A percentile compares a stretch with the other conserved stretches of the same genome.
Evolutionary conservation across 2,329 filamentous ascomycete genomes (phyloP).

Genomic region (Canariomyces notabilis): DNA sequence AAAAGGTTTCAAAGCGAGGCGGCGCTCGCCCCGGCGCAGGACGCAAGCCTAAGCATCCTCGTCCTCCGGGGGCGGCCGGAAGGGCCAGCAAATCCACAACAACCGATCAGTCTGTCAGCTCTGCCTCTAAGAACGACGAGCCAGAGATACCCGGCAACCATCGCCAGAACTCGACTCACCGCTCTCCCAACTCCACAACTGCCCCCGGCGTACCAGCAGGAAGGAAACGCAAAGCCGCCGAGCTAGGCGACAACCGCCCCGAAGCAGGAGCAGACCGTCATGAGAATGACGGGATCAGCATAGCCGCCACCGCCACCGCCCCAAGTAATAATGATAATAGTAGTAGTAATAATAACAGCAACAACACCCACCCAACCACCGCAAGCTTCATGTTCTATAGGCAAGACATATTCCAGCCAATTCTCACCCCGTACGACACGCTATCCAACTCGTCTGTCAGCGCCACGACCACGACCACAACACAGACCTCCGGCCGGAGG

Average conservation of each 20-base stretch:
- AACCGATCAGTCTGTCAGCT: slow-evolving; percentile 4
- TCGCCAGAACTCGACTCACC: not conserved
- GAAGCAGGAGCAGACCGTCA: too few relatives aligned
- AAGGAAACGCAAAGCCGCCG: slow-evolving; percentile 18
- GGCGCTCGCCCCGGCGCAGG: slow-evolving; percentile 26
- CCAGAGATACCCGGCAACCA: not conserved
- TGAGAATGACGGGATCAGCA: too few relatives aligned
- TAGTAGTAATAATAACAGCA: not conserved
- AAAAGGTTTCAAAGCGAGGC: slow-evolving; percentile 24
- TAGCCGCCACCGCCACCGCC: not conserved
- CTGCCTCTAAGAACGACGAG: slow-evolving; percentile 2
- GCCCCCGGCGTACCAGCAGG: too few relatives aligned
- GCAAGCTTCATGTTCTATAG: slow-evolving; percentile 2
- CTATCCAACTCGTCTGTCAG: too few relatives aligned
- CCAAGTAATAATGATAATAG: not conserved
- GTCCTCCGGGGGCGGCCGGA: slow-evolving; percentile 2
- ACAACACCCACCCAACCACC: not conserved
- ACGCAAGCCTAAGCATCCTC: slow-evolving; percentile 23
- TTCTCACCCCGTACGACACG: too few relatives aligned
- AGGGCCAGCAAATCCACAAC: not conserved
- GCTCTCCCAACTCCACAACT: not conserved
- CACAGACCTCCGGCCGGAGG: too few relatives aligned
- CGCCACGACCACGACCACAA: too few relatives aligned
- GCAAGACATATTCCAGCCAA: slow-evolving; percentile 18
- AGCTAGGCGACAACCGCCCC: slow-evolving; percentile 11